Evolutionary conservation across 495 filamentous ascomycete species (phyloP).

Genomic region (Xylaria sp.): DNA sequence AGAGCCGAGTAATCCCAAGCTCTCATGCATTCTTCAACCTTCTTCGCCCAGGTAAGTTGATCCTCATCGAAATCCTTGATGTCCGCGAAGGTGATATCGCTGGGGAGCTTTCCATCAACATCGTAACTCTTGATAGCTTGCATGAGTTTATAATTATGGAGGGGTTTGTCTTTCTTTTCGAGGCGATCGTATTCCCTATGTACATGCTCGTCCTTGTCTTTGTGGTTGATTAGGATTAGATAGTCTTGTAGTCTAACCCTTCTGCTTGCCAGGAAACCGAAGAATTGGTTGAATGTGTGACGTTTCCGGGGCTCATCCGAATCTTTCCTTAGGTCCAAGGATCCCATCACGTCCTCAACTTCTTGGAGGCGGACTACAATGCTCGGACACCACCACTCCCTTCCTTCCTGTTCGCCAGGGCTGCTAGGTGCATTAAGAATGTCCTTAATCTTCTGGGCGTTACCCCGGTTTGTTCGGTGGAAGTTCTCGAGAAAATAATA

Average conservation of each 20-base stretch:
- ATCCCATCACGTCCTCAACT: not conserved
- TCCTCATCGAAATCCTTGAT: not conserved
- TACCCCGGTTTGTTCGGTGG: not conserved
- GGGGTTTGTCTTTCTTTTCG: not conserved
- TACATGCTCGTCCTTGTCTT: not conserved
- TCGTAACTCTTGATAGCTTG: not conserved
- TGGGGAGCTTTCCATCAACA: not conserved
- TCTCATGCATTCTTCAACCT: not conserved
- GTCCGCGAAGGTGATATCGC: not conserved
- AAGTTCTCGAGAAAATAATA: constrained; percentile 19
- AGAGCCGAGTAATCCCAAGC: not conserved
- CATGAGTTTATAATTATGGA: not conserved
- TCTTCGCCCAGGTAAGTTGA: not conserved
- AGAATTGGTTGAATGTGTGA: not conserved
- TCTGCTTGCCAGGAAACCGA: not conserved
- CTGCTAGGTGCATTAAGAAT: too few species aligned
- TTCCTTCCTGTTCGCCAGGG: too few species aligned
- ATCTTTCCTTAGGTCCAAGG: not conserved
- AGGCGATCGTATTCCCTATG: not conserved
- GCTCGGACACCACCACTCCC: constrained; percentile 12
- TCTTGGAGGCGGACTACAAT: not conserved
- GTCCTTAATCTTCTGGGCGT: not conserved
- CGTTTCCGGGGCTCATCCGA: not conserved
- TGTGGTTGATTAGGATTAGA: not conserved
- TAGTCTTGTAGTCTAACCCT: constrained; percentile 1